Percentiles rank a stretch among this genome's conserved stretches.
These are phyloP conservation scores for Babesia gibsoni DNA, from an alignment of 169 alveolate genomes.

Conservation along the genomic window DNA sequence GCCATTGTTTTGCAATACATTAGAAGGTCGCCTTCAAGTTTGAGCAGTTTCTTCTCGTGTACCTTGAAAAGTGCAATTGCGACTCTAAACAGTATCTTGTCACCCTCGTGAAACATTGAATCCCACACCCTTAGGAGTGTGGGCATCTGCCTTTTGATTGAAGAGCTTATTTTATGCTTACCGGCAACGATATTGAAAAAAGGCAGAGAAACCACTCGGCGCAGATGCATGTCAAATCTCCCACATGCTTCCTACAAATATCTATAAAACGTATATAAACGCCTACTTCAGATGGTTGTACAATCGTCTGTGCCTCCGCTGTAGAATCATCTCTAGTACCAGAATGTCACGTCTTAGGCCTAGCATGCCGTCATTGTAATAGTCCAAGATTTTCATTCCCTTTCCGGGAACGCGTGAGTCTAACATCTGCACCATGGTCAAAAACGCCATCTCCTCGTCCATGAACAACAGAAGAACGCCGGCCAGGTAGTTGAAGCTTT, in stretches of 20 bases:
- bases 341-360: slow-evolving; percentile 77
- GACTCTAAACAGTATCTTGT: slow-evolving; percentile 78
- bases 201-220: slow-evolving; percentile 84
- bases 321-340: slow-evolving; percentile 73
- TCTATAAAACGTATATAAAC: background rate
- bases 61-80: slow-evolving; percentile 75
- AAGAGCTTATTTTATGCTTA: slow-evolving; percentile 4
- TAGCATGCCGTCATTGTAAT: slow-evolving; percentile 79
- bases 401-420: slow-evolving; percentile 72
- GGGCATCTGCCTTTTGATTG: slow-evolving; percentile 47
- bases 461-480: slow-evolving; percentile 79
- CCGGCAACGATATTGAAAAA: slow-evolving; percentile 77
- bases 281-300: slow-evolving; percentile 70
- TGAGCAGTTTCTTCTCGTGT: slow-evolving; percentile 63
- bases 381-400: slow-evolving; percentile 73
- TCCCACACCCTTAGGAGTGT: slow-evolving; percentile 84
- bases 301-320: slow-evolving; percentile 66
- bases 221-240: slow-evolving; percentile 77
- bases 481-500: slow-evolving; percentile 80
- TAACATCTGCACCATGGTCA: slow-evolving; percentile 81
- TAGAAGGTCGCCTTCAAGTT: slow-evolving; percentile 63
- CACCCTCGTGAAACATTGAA: slow-evolving; percentile 79
- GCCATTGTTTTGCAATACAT: slow-evolving; percentile 64
- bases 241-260: slow-evolving; percentile 66
- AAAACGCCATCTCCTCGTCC: slow-evolving; percentile 79